Conservation (phyloP, 169 alveolate species). For the Plasmodium gaboni region DNA sequence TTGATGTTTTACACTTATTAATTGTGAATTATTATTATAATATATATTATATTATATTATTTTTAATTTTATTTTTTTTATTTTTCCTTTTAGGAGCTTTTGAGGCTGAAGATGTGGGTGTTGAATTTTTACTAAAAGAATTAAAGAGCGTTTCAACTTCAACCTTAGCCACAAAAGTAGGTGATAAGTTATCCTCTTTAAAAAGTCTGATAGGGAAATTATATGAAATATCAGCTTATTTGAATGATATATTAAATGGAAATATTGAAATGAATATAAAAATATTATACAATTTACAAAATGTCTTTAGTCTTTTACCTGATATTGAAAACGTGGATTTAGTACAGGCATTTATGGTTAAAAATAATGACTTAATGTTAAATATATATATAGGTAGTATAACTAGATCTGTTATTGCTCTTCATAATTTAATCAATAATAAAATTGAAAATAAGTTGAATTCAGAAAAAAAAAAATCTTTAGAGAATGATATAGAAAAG, state of each 20-base stretch:
- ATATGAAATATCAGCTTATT: constrained; percentile 82
- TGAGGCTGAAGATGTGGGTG: constrained; percentile 99
- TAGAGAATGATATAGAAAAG: constrained; percentile 60
- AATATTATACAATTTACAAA: constrained; percentile 92
- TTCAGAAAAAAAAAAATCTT: constrained; percentile 76
- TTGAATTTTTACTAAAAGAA: constrained; percentile 98
- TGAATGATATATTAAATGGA: constrained; percentile 87
- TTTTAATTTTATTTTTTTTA: neutral
- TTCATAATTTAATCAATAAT: constrained; percentile 96
- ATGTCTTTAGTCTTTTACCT: constrained; percentile 96
- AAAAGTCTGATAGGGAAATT: constrained; percentile 80
- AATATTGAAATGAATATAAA: constrained; percentile 90
- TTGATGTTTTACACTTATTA: no score
- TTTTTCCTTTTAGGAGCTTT: constrained; percentile 90
- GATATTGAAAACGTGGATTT: constrained; percentile 90
- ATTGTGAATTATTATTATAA: no score
- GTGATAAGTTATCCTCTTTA: constrained; percentile 82
- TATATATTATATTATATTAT: neutral
- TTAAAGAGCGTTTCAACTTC: constrained; percentile 95
- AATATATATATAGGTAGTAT: constrained; percentile 94
- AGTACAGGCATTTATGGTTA: constrained; percentile 92
- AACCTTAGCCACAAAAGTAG: constrained; percentile 92
- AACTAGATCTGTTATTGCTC: constrained; percentile 94
- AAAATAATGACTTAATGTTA: constrained; percentile 95
- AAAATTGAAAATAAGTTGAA: constrained; percentile 90